These are phyloP conservation scores for Plasmopara muralis DNA, from an alignment of 352 stramenopile species.

Conservation along the genomic window DNA sequence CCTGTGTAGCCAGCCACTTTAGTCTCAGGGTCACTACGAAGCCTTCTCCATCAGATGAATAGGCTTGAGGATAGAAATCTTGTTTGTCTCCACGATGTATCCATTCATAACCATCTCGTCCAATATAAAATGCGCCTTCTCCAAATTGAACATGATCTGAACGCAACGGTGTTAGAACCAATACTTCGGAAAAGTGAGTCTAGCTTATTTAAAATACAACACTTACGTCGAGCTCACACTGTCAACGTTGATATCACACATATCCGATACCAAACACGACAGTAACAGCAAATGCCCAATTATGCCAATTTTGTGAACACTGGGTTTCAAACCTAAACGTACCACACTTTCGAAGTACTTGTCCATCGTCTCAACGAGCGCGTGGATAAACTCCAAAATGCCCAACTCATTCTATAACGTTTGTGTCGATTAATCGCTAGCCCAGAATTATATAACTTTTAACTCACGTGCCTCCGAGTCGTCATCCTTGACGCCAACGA, in stretches of 20 bases:
- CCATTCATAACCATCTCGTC: conserved; percentile 99
- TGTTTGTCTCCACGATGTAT: conserved; percentile 99
- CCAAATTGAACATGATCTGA: conserved; percentile 90
- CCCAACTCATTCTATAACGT: conserved; percentile 95
- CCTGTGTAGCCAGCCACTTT: too few species aligned
- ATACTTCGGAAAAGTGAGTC: not conserved
- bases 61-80: conserved; percentile 97
- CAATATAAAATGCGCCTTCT: conserved; percentile 88
- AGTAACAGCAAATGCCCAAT: too few species aligned
- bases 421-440: not conserved
- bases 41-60: conserved; percentile 98
- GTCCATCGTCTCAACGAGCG: conserved; percentile 99
- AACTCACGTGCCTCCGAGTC: conserved; percentile 67
- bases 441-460: not conserved
- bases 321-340: conserved; percentile 18
- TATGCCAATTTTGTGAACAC: too few species aligned
- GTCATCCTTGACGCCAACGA: conserved; percentile 97
- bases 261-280: not conserved
- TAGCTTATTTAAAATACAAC: not conserved
- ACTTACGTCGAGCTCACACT: conserved; percentile 82
- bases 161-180: conserved; percentile 5
- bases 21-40: conserved; percentile 27
- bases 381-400: conserved; percentile 99
- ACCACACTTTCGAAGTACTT: conserved; percentile 98
- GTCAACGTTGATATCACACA: not conserved